These are phyloP conservation scores for Diaporthe citriasiana DNA, from an alignment of 2,329 filamentous ascomycete genomes.

Conservation along the genomic window DNA sequence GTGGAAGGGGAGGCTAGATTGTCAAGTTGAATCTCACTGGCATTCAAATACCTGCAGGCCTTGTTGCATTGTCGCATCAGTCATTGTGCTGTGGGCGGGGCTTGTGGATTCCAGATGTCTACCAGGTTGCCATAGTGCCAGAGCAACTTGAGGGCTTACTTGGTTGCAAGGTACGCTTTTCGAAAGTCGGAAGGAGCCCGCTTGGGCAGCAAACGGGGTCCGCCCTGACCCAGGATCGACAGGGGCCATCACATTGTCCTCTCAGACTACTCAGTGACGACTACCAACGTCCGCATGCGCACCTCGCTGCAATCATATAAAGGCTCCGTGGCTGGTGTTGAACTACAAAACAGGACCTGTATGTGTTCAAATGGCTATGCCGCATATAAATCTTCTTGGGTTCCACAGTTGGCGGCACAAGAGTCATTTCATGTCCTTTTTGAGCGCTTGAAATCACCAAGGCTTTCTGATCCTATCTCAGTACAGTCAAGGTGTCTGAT, in stretches of 20 bases:
- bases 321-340: neutral
- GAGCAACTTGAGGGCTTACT: neutral
- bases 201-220: conserved; percentile 31
- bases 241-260: conserved; percentile 7
- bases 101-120: neutral
- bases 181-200: conserved; percentile 24
- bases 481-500: neutral
- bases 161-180: conserved; percentile 5
- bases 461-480: neutral
- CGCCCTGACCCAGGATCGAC: conserved; percentile 26
- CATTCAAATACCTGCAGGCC: neutral
- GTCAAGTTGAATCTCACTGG: neutral
- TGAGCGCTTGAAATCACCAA: neutral
- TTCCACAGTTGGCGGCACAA: too few species aligned
- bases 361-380: too few species aligned
- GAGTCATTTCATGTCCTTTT: neutral
- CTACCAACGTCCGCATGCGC: neutral
- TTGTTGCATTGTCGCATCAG: neutral
- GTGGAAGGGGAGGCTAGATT: neutral
- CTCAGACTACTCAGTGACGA: neutral
- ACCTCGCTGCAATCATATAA: neutral
- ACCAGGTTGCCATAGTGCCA: neutral
- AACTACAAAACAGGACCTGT: too few species aligned
- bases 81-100: neutral
- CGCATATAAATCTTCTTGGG: too few species aligned